Evolutionary conservation across 1,284 basidiomycete species (phyloP).

Genomic region (Pascua sp.): DNA sequence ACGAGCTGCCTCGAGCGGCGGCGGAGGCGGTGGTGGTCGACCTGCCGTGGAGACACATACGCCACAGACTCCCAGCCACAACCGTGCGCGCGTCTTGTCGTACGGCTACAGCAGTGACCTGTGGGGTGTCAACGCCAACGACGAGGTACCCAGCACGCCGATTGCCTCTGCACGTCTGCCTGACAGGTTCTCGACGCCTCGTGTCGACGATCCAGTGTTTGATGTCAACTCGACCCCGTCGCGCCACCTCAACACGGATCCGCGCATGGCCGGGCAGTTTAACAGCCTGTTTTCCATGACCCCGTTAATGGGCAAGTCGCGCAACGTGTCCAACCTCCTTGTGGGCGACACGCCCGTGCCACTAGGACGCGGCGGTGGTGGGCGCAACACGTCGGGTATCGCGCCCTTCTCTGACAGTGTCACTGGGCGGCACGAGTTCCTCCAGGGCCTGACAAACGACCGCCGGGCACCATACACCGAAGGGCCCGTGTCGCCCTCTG

Average conservation of each 20-base stretch:
- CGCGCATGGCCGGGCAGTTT: constrained; percentile 27
- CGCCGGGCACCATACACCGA: constrained; percentile 7
- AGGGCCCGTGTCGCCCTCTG: constrained; percentile 13
- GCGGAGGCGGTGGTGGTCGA: not conserved
- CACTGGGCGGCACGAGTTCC: constrained; percentile 36
- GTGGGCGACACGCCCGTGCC: constrained; percentile 19
- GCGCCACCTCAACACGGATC: constrained; percentile 38
- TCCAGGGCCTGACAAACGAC: constrained; percentile 20
- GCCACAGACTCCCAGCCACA: constrained; percentile 23
- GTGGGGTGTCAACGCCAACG: constrained; percentile 35
- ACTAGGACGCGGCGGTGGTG: constrained; percentile 3
- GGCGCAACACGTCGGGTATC: constrained; percentile 22
- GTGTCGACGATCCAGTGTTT: constrained; percentile 39
- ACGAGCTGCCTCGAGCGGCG: constrained; percentile 17
- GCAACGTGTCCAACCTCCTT: constrained; percentile 27
- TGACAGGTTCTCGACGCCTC: constrained; percentile 38
- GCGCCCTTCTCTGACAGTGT: constrained; percentile 23
- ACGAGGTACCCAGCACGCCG: constrained; percentile 38
- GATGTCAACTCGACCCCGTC: constrained; percentile 47
- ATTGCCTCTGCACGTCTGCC: constrained; percentile 14
- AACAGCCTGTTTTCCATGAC: constrained; percentile 43
- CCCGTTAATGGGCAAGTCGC: constrained; percentile 34
- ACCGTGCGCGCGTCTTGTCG: constrained; percentile 39
- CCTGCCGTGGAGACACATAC: constrained; percentile 21
- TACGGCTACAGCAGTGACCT: constrained; percentile 28